Percentiles rank a stretch among this genome's conserved stretches.
Evolutionary conservation across 73 alveolate species (phyloP).

Genomic region (Paramecium sexaurelia): DNA sequence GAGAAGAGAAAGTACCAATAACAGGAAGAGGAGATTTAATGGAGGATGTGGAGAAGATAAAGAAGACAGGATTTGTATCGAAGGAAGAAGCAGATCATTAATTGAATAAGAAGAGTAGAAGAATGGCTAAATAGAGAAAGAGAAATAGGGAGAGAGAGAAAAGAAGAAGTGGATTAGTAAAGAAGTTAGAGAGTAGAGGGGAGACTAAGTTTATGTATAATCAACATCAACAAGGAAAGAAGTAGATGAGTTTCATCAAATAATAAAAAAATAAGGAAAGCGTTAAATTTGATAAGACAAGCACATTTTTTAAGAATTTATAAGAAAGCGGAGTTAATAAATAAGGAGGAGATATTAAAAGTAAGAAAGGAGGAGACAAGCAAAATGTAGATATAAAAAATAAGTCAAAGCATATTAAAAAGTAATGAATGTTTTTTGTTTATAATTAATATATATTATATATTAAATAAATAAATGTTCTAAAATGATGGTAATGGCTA

Average conservation of each 20-base stretch:
- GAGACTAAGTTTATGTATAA: slow-evolving; percentile 62
- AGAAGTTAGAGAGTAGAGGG: slow-evolving; percentile 60
- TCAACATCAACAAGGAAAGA: slow-evolving; percentile 33
- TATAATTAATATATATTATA: neutral
- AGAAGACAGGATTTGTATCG: slow-evolving; percentile 18
- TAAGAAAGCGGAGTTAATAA: neutral
- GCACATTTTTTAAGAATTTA: slow-evolving; percentile 61
- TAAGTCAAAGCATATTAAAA: neutral
- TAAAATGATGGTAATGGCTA: slow-evolving; percentile 36
- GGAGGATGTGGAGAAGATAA: slow-evolving; percentile 57
- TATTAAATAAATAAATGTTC: neutral
- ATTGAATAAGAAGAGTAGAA: slow-evolving; percentile 23
- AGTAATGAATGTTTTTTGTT: neutral
- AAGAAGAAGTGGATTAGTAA: slow-evolving; percentile 43
- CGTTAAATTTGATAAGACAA: slow-evolving; percentile 44
- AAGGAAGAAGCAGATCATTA: slow-evolving; percentile 46
- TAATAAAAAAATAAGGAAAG: slow-evolving; percentile 38
- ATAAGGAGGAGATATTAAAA: neutral
- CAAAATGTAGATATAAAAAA: neutral
- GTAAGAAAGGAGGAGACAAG: neutral
- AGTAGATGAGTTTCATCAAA: neutral
- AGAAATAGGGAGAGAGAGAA: slow-evolving; percentile 43
- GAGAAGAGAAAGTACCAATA: slow-evolving; percentile 65
- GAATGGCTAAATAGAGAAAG: slow-evolving; percentile 39
- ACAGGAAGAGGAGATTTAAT: slow-evolving; percentile 2